These are phyloP conservation scores for Spergularia marina DNA, from an alignment of 148 eudicot genomes.

Conservation along the genomic window DNA sequence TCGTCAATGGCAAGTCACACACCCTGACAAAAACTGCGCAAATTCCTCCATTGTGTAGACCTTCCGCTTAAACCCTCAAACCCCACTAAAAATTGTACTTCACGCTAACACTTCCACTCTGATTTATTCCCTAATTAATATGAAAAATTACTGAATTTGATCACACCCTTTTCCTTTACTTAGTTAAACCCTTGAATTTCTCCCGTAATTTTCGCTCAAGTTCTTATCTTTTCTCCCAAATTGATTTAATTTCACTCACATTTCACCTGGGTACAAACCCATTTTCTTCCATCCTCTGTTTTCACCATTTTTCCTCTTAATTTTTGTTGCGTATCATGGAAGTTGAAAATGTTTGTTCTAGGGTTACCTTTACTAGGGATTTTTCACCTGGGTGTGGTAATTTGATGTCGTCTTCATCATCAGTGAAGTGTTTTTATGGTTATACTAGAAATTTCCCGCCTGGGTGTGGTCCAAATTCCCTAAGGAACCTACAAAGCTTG, in stretches of 20 bases:
- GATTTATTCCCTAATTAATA: too few species aligned
- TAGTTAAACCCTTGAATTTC: too few species aligned
- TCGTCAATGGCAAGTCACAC: too few species aligned
- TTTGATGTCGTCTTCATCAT: not conserved
- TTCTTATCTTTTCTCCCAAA: not conserved
- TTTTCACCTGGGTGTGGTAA: conserved; percentile 21
- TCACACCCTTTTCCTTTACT: too few species aligned
- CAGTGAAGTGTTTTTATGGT: not conserved
- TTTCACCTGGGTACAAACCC: not conserved
- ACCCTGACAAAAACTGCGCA: too few species aligned
- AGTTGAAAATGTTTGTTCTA: not conserved
- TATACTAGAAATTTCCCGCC: conserved; percentile 21
- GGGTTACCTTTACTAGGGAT: conserved; percentile 13
- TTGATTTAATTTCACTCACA: too few species aligned
- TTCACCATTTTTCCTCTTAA: not conserved
- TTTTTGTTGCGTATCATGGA: not conserved
- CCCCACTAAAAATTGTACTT: too few species aligned
- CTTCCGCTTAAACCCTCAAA: too few species aligned
- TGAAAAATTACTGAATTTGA: too few species aligned
- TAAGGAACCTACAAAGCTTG: not conserved
- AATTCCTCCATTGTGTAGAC: too few species aligned
- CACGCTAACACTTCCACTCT: too few species aligned
- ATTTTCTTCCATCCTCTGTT: conserved; percentile 15
- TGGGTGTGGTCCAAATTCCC: conserved; percentile 20
- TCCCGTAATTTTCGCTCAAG: too few species aligned